Conservation (phyloP, 441 rosid species). For the Brassica hybrid region DNA sequence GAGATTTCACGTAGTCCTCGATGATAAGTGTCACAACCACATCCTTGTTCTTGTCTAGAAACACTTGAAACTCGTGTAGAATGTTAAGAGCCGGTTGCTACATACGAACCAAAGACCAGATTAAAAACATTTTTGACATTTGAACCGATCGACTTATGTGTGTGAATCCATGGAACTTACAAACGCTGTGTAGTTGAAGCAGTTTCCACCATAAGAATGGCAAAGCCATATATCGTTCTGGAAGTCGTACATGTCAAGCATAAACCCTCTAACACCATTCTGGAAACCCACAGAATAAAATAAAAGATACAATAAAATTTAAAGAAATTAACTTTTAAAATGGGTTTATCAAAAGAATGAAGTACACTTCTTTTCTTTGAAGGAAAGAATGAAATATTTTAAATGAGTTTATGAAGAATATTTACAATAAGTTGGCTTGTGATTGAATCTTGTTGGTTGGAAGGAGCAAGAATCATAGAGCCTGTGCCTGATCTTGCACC, state of each 20-base stretch:
- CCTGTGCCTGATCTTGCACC: slow-evolving; percentile 57
- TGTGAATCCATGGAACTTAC: slow-evolving; percentile 44
- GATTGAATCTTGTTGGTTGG: slow-evolving; percentile 67
- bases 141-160: background rate
- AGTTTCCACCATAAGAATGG: slow-evolving; percentile 62
- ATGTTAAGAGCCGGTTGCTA: slow-evolving; percentile 64
- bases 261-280: slow-evolving; percentile 79
- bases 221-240: slow-evolving; percentile 68
- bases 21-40: slow-evolving; percentile 62
- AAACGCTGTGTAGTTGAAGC: slow-evolving; percentile 62
- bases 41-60: slow-evolving; percentile 55
- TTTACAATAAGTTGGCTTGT: slow-evolving; percentile 63
- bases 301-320: background rate
- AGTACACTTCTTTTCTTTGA: slow-evolving; percentile 20
- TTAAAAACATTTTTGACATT: background rate
- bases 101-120: background rate
- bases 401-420: background rate
- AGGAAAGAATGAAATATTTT: slow-evolving; percentile 15
- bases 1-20: slow-evolving; percentile 66
- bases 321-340: slow-evolving; percentile 45
- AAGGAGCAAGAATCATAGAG: slow-evolving; percentile 52
- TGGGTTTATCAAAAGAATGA: slow-evolving; percentile 50
- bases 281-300: slow-evolving; percentile 40
- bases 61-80: slow-evolving; percentile 54
- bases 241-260: slow-evolving; percentile 74